Conservation (phyloP, 2,329 filamentous ascomycete species). For the Phyllosticta capitalensis region DNA sequence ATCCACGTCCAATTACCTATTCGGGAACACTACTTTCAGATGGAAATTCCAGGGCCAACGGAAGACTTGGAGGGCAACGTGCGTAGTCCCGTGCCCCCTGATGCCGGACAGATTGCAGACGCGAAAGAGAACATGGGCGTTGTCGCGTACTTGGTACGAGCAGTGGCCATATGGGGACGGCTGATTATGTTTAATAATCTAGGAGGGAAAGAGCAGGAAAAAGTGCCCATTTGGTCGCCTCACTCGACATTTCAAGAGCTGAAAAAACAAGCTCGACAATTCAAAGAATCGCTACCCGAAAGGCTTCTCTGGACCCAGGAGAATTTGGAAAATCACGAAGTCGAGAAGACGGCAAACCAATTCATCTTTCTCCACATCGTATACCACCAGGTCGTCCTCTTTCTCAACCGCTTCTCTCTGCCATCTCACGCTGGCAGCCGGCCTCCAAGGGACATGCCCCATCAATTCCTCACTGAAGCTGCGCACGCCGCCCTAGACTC, state of each 20-base stretch:
- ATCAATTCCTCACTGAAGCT: constrained; percentile 66
- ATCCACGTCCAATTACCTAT: constrained; percentile 85
- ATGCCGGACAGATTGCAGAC: constrained; percentile 55
- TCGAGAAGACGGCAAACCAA: constrained; percentile 78
- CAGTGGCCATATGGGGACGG: constrained; percentile 80
- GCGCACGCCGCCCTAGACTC: constrained; percentile 70
- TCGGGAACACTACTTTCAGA: constrained; percentile 79
- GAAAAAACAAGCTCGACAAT: constrained; percentile 59
- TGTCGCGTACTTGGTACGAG: constrained; percentile 77
- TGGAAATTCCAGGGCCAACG: constrained; percentile 82
- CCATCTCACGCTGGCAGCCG: constrained; percentile 55
- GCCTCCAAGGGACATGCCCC: constrained; percentile 62
- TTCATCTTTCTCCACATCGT: constrained; percentile 88
- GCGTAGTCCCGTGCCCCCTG: constrained; percentile 50
- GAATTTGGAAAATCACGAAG: constrained; percentile 76
- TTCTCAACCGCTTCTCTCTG: constrained; percentile 80
- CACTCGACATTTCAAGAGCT: constrained; percentile 69
- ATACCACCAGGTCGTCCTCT: constrained; percentile 80
- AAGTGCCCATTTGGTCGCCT: constrained; percentile 68
- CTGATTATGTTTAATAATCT: constrained; percentile 86
- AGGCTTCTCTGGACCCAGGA: constrained; percentile 66
- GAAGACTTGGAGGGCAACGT: constrained; percentile 69
- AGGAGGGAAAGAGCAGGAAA: constrained; percentile 72
- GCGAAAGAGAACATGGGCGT: constrained; percentile 85
- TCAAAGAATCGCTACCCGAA: constrained; percentile 60